Evolutionary conservation across 2,329 filamentous ascomycete genomes (phyloP), one percentile per base, ranked within the genome.

Genomic region (Ascocoryne sarcoides): DNA sequence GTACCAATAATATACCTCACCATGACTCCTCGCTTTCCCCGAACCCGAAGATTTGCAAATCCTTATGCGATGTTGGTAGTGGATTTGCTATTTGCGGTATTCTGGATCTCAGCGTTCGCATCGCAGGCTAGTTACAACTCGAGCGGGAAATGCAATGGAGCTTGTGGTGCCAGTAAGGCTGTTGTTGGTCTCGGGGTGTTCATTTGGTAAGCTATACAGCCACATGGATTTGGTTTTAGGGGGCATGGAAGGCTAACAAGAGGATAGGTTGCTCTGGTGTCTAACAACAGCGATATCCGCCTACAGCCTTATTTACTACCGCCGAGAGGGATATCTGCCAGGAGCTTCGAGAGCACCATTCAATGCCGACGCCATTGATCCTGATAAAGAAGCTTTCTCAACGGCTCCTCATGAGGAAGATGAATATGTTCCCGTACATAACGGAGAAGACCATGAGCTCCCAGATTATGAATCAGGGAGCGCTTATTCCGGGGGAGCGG

Each of bases 371-470:
- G 20, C 75, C 62, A 80, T 80, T 50, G 78, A 82, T 57, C 78
- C 78, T 0, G 77, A 82, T 60, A 81, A 81, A 65, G 76, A 77
- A 19, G 77, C 77, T 44, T 82, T 82, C 62, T 79, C 75, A 42
- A 79, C 77, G 60, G 75, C 74, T 10, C 75, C 75, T n/a, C 73
- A 78, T 54, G 23, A 26, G 7, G 76, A 77, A 51, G 77, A 82
- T 48, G 77, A 81, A 32, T 82, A 82, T 53, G 73, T 76, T 37
- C 74, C 73, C 10, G 69, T 81, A 46, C 69, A 77, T 59, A 65
- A 75, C 46, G 60, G 42, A 5, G 57, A 59, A 35, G 49, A 54
- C 5, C 51, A 56, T 19, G 54, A 57, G 17, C 39, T 46, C 26
- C 49, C 43, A 16, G 43, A 47, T 10, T 45, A 51, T 19, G 42